Base-by-base conservation (phyloP, 2,329 filamentous ascomycete species). In the Raffaelea albimanens region DNA sequence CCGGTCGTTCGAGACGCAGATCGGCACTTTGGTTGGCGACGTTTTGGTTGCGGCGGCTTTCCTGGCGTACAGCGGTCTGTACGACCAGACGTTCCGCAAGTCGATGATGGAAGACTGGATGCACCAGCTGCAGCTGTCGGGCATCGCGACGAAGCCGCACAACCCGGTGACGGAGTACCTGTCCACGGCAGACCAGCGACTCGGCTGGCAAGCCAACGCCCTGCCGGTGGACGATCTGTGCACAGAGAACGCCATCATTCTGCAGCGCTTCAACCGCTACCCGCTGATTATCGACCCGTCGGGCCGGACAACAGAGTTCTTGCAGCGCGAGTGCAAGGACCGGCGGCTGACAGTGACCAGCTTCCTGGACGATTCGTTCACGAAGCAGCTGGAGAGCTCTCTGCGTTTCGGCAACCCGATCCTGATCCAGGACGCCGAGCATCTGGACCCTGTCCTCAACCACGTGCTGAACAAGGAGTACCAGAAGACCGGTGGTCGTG, bases 391-490 rank as follows among this genome's bases (percentile, higher is more conserved):
- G 16, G 93, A 98, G 69, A 97, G 90, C 61, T 93, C 93, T 18
- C 75, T 98, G 52, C 87, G 93, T 61, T 98, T 98, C 67, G 93
- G 93, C 60, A 98, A 98, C 61, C 91, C 93, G 1, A 98, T 98
- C 56, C 79, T 98, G 52, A 98, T 98, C 51, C 93, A 98, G 66
- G 93, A 98, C 64, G 94, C 93, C 1, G 94, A 98, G 67, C 87
- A 98, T 63, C 72, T 98, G 49, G 93, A 98, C 61, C 94, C 94
- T 1, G 90, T 98, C 50, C 82, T 98, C 58, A 98, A 97, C 61
- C 93, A 98, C 59, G 91, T 98, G 48, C 80, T 98, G 66, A 98
- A 98, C 71, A 98, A 98, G 66, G 93, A 98, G 62, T 98, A 98
- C 66, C 94, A 98, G 67, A 94, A 90, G 71, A 98, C 94, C 23